Evolutionary conservation across 257 asterid species (phyloP), one percentile per base, ranked within the genome.

Genomic region (Solanum clarkiae): DNA sequence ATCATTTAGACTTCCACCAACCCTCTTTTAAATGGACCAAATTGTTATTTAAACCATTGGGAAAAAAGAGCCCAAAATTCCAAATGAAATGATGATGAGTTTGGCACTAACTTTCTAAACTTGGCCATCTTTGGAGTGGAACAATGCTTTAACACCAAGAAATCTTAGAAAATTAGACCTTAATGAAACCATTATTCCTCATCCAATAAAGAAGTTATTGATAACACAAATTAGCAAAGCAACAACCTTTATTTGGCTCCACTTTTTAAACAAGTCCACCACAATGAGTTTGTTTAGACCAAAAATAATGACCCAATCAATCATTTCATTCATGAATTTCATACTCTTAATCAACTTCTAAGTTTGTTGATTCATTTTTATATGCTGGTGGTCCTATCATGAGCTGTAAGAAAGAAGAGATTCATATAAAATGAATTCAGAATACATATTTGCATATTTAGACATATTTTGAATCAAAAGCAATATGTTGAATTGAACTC

Each of bases 81-180:
- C 75, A 87, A 84, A 70, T 16, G 49, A 60, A 84, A 84, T 84
- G 80, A 87, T 87, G 87, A 88, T 90, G 86, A 84, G 87, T 53
- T 81, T 84, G 47, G 80, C 75, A 81, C 53, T 84, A 42, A 20
- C 57, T 77, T 85, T 74, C 53, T 69, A 88, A 59, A 80, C 82
- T 6, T 75, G 63, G 56, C 32, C 56, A 13, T 84, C 86, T n/a
- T 57, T 68, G 32, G 56, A 66, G 70, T 32, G 44, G 20, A 66
- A 4, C 63, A 81, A 84, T 72, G 40, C 92, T 91, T 88, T 89
- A 63, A 85, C 87, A 80, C 85, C 84, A 85, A 88, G 86, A 89
- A 88, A 87, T 65, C n/a, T 69, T 80, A 53, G 62, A 84, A 86
- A 86, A 84, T 83, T 86, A 84, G 90, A 81, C 92, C 93, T 60